A percentile compares a stretch with the other conserved stretches of the same genome.
Evolutionary conservation across 768 basidiomycete species (phyloP).

Genomic region (Mycena capillaripes): DNA sequence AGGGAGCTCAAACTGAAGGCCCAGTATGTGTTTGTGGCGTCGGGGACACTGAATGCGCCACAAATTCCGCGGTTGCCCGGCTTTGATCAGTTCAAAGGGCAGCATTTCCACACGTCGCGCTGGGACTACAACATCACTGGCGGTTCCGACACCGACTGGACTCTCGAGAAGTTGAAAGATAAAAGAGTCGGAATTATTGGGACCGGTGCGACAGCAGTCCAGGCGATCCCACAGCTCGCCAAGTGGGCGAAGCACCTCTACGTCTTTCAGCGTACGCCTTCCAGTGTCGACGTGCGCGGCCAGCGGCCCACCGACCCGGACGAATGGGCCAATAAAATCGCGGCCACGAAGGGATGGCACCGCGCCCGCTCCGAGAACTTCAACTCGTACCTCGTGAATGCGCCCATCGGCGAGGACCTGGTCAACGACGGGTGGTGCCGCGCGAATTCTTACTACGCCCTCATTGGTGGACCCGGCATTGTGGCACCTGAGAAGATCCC

Average conservation of each 20-base stretch:
- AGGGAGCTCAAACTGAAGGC: neutral
- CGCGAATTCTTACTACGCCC: neutral
- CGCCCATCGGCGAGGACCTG: conserved; percentile 11
- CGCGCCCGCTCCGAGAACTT: conserved; percentile 24
- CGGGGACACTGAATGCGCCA: conserved; percentile 13
- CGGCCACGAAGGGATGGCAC: conserved; percentile 31
- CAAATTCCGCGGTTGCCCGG: conserved; percentile 25
- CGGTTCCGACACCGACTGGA: neutral
- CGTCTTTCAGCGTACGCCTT: conserved; percentile 39
- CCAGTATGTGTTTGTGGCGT: conserved; percentile 21
- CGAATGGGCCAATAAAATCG: conserved; percentile 23
- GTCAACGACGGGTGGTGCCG: conserved; percentile 27
- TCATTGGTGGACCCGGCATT: conserved; percentile 20
- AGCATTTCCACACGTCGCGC: conserved; percentile 34
- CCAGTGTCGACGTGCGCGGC: conserved; percentile 31
- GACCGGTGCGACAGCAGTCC: conserved; percentile 38
- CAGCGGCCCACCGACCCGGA: conserved; percentile 29
- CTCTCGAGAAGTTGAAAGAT: conserved; percentile 22
- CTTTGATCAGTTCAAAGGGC: conserved; percentile 19
- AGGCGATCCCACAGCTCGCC: conserved; percentile 33
- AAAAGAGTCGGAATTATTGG: conserved; percentile 35
- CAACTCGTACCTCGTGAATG: neutral
- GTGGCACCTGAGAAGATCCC: conserved; percentile 16
- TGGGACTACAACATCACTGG: conserved; percentile 34
- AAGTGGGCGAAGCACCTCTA: conserved; percentile 32